Evolutionary conservation across 140 eudicot genomes (phyloP).

Genomic region (Bidens hawaiensis): DNA sequence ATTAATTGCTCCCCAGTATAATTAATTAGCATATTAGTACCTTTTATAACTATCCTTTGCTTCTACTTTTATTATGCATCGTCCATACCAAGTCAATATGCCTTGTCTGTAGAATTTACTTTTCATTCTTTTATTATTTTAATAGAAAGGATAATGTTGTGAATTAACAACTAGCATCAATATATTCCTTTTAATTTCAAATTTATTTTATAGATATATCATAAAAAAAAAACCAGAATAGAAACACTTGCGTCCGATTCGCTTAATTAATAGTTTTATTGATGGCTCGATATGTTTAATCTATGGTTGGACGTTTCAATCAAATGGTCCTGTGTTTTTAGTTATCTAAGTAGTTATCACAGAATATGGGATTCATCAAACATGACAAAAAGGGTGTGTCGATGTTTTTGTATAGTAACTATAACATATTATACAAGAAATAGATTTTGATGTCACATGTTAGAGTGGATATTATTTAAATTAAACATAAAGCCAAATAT

Average conservation of each 20-base stretch:
- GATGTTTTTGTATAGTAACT: neutral
- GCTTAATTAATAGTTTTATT: neutral
- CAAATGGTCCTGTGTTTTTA: neutral
- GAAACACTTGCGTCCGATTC: neutral
- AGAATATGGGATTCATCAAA: neutral
- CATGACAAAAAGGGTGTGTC: neutral
- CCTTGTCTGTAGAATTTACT: neutral
- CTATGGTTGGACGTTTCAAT: neutral
- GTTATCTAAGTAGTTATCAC: neutral
- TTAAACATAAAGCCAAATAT: constrained; percentile 4
- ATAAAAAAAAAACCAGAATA: too few relatives aligned
- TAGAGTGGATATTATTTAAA: constrained; percentile 11
- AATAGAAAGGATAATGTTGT: neutral
- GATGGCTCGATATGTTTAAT: neutral
- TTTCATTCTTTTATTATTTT: neutral
- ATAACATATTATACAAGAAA: constrained; percentile 16
- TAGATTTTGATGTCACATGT: constrained; percentile 11
- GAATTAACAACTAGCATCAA: neutral
- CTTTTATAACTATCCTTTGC: neutral
- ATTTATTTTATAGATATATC: too few relatives aligned
- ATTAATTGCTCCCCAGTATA: too few relatives aligned
- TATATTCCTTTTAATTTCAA: too few relatives aligned
- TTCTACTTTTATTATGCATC: neutral
- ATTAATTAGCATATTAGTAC: too few relatives aligned
- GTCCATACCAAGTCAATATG: neutral